phyloP scores from a whole-genome alignment of 1,284 basidiomycete genomes.

The Xerocomus amazonicus region DNA sequence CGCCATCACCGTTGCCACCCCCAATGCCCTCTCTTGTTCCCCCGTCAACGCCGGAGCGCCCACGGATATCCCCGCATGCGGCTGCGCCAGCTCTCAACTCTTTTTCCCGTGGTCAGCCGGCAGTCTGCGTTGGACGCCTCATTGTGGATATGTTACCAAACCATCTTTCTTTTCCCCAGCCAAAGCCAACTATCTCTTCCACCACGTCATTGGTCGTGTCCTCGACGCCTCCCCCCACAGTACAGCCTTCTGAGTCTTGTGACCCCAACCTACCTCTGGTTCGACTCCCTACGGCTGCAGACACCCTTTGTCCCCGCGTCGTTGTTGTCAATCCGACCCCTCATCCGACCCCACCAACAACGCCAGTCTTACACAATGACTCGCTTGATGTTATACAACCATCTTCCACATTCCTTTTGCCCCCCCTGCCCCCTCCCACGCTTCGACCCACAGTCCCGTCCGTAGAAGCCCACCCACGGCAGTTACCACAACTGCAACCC shows the following conservation, averaged over 20 bases:
- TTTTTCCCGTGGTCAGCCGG: conserved; percentile 29
- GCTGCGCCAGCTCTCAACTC: neutral
- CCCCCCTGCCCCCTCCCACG: conserved; percentile 26
- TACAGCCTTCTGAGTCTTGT: conserved; percentile 2
- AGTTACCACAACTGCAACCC: neutral
- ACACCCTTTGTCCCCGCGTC: conserved; percentile 42
- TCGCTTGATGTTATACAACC: conserved; percentile 19
- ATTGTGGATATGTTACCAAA: conserved; percentile 55
- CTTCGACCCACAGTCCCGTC: conserved; percentile 11
- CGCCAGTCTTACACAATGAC: conserved; percentile 36
- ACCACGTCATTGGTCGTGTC: neutral
- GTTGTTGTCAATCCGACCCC: conserved; percentile 54
- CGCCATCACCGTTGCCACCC: conserved; percentile 27
- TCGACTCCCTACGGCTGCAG: conserved; percentile 18
- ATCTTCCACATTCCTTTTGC: conserved; percentile 30
- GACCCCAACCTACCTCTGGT: conserved; percentile 22
- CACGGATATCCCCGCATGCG: conserved; percentile 24
- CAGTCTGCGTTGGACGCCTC: conserved; percentile 45
- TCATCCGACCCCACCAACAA: conserved; percentile 55
- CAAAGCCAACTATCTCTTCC: neutral
- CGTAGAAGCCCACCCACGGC: neutral
- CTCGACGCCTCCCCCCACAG: conserved; percentile 4
- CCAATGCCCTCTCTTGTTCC: conserved; percentile 16
- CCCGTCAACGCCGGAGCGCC: conserved; percentile 30
- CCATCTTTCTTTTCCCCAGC: conserved; percentile 23